Base-by-base conservation (phyloP, 1,284 basidiomycete genomes). In the Apiotrichum sp. region DNA sequence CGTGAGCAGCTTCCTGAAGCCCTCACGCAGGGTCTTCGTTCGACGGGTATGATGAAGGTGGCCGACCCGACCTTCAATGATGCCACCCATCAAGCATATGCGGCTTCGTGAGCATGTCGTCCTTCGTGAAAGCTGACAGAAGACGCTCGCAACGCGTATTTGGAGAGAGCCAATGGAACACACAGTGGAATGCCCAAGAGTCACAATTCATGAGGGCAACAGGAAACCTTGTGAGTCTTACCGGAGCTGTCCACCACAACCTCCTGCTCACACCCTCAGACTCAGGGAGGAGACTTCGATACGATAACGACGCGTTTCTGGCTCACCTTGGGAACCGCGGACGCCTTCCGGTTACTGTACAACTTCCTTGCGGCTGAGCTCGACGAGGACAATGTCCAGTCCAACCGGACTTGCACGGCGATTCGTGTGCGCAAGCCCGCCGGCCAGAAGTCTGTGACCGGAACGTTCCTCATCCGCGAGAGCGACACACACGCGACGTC, bases 11-110 rank as follows among this genome's bases (percentile, higher is more conserved):
- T 91, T 9, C 88, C 88, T 0, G 82, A 86, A 46, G 82, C 81
- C 52, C 79, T 93, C 34, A 88, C 86, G 0, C 79, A 86, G 62
- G 80, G 83, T 5, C 67, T 93, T 47, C 80, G 84, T 7, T 72
- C 77, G 6, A 82, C 78, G 1, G 67, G 89, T 0, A 88, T 89
- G 71, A 78, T 88, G 65, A 81, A 79, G 34, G 79, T 86, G 56
- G 85, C 69, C n/a, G 78, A 83, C 34, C 86, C 84, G 6, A 74
- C 79, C 44, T 66, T 83, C 49, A 55, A 39, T 8, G 58, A 61
- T 33, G 45, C 69, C 43, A 57, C 68, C 49, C 62, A 62, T 4
- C 63, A 68, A 47, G 65, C 71, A 1, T 73, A 74, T 50, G 65
- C 67, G 3, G 59, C 64, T 4, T 50, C 56, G 72, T 72, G 51